Evolutionary conservation across 2,329 filamentous ascomycete species (phyloP).

Genomic region (Acarospora socialis): DNA sequence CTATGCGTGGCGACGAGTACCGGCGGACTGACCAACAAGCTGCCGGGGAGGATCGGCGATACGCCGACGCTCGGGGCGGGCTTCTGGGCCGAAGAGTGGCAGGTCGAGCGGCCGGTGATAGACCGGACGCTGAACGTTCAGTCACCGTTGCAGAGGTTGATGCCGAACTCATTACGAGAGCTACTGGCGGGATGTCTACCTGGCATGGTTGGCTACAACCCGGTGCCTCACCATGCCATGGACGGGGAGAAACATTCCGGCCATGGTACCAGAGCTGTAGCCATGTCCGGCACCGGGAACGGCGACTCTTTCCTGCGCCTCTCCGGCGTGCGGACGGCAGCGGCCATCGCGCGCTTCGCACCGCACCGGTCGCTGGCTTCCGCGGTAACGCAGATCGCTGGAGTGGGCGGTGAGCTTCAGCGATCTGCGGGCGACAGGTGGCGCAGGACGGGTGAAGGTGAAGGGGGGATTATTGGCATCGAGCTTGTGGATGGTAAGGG

Average conservation of each 20-base stretch:
- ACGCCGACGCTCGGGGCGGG: conserved; percentile 73
- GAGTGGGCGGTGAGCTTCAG: conserved; percentile 58
- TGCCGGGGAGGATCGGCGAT: conserved; percentile 72
- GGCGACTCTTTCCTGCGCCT: conserved; percentile 73
- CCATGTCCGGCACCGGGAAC: conserved; percentile 68
- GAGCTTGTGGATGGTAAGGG: conserved; percentile 39
- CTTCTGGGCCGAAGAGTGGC: conserved; percentile 83
- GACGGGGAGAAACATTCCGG: conserved; percentile 8
- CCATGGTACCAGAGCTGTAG: conserved; percentile 31
- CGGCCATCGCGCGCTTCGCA: conserved; percentile 55
- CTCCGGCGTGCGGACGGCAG: conserved; percentile 56
- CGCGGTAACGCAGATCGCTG: conserved; percentile 52
- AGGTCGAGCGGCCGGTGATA: conserved; percentile 25
- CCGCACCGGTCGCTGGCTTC: conserved; percentile 32
- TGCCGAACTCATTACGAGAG: conserved; percentile 32
- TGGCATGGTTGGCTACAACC: conserved; percentile 8
- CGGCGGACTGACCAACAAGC: conserved; percentile 78
- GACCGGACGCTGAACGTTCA: conserved; percentile 2
- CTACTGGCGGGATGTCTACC: conserved; percentile 49
- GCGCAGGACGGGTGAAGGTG: conserved; percentile 60
- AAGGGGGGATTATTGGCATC: conserved; percentile 76
- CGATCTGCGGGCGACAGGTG: conserved; percentile 60
- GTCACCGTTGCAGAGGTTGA: conserved; percentile 11
- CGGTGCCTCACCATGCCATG: background rate
- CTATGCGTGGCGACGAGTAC: conserved; percentile 53